Percentiles rank a stretch among this genome's conserved stretches.
These are phyloP conservation scores for Mycena leptocephala DNA, from an alignment of 768 basidiomycete species.

Conservation along the genomic window DNA sequence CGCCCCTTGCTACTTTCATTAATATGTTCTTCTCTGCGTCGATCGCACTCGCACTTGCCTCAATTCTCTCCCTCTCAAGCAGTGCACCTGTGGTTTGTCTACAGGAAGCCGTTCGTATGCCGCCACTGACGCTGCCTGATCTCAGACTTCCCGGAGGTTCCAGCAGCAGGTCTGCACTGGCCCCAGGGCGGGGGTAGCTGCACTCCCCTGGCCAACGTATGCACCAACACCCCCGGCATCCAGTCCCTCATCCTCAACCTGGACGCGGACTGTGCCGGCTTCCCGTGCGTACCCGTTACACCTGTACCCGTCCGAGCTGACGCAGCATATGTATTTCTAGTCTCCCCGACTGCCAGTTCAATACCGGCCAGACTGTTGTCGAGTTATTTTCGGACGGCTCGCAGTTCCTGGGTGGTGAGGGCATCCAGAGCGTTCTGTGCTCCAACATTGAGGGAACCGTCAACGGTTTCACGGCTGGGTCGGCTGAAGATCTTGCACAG, in stretches of 20 bases:
- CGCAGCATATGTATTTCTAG: background rate
- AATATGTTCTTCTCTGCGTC: background rate
- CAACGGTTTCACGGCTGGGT: background rate
- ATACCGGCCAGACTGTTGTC: too few species aligned
- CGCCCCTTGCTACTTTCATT: background rate
- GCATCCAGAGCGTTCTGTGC: slow-evolving; percentile 10
- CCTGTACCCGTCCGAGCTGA: background rate
- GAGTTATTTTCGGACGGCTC: background rate
- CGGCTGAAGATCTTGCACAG: background rate
- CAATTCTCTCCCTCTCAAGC: background rate
- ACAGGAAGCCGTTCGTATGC: background rate
- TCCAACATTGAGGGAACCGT: background rate
- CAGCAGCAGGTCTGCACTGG: background rate
- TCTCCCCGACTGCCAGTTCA: background rate
- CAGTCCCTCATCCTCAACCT: too few species aligned
- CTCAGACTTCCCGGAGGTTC: background rate
- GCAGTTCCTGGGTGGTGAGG: background rate
- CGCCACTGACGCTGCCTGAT: too few species aligned
- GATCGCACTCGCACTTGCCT: background rate
- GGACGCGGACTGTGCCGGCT: too few species aligned
- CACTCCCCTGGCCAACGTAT: background rate
- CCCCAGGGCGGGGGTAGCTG: background rate
- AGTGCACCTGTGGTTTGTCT: slow-evolving; percentile 1
- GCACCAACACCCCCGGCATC: too few species aligned
- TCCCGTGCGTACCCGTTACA: background rate